Percentiles rank a stretch among this genome's conserved stretches.
These are phyloP conservation scores for Ophiostoma triangulosporum DNA, from an alignment of 2,329 filamentous ascomycete genomes.

Conservation along the genomic window DNA sequence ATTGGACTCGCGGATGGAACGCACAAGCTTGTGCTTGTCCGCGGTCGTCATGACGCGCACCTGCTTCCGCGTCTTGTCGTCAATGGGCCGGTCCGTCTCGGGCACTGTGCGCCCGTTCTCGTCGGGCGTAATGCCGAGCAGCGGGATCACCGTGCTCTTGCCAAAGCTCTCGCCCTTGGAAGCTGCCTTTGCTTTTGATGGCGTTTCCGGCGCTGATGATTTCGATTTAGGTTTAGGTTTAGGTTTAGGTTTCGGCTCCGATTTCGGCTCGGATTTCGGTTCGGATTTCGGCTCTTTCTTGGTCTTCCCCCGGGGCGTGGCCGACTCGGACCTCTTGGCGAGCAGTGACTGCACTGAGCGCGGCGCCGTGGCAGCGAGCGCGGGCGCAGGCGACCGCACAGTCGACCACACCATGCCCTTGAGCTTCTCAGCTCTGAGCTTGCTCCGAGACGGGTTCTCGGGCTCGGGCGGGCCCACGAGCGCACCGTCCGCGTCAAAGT, in stretches of 20 bases:
- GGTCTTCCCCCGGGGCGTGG: too few species aligned
- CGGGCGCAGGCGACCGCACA: neutral
- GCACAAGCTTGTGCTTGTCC: conserved; percentile 31
- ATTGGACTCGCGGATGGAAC: conserved; percentile 28
- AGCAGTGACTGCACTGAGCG: neutral
- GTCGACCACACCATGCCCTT: neutral
- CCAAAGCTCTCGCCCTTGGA: neutral
- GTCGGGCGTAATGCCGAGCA: conserved; percentile 15
- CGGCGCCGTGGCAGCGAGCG: neutral
- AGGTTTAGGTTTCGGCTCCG: neutral
- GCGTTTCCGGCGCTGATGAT: neutral
- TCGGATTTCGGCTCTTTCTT: too few species aligned
- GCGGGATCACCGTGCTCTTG: neutral
- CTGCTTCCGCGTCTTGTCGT: conserved; percentile 28
- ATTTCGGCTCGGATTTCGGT: neutral
- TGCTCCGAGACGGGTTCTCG: conserved; percentile 2
- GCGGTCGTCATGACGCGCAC: conserved; percentile 27
- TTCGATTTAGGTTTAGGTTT: neutral
- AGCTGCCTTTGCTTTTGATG: neutral
- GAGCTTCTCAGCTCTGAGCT: conserved; percentile 6
- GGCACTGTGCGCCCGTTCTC: conserved; percentile 13
- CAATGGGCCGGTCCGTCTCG: conserved; percentile 26
- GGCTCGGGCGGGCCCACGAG: conserved; percentile 8
- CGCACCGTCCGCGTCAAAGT: conserved; percentile 9
- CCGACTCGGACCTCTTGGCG: neutral